Base-by-base conservation (phyloP, 2,329 filamentous ascomycete species). In the Cordyceps tenuipes region DNA sequence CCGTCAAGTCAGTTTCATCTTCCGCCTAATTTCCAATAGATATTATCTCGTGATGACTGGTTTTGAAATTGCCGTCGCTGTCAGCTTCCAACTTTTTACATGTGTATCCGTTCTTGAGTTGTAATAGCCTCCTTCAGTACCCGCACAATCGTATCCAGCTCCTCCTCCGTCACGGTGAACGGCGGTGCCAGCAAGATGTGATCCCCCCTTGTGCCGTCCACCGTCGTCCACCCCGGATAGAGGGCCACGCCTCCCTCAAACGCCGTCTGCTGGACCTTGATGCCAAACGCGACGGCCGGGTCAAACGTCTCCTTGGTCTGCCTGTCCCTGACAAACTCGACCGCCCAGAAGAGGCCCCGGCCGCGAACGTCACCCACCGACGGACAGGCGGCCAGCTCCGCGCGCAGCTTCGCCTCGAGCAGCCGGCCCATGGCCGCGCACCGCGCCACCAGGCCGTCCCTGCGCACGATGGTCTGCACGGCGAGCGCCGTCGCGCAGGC, bases 151-250 rank as follows among this genome's bases (percentile, higher is more conserved):
- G 63, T 61, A n/a, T 52, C 34, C 7, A 72, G 19, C 36, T 72
- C 64, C 13, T 64, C 65, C 9, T 64, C 61, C 1, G 79, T 83
- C 23, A 86, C 77, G 49, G 82, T 90, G 71, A 85, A 90, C 0
- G 88, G 79, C 5, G 89, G 89, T 1, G 87, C 82, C 12, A 92
- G 66, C 29, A 91, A 77, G 41, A 90, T 75, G 69, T 90, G 86
- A 66, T 92, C 89, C 10, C 88, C 88, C 1, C 69, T 68, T 1
- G 80, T 76, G 49, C 89, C 78, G 64, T 79, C 84, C 0, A 76
- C 81, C 0, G 83, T 84, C 1, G 87, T 87, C 0, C 74, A 73
- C 0, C 85, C 86, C 1, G 84, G 83, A 67, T 90, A 90, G 3
- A 90, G 67, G 8, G 72, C 70, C n/a, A 80, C 66, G 0, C 70